Evolutionary conservation across 768 basidiomycete species (phyloP).

Genomic region (Pulveroboletus sp.): DNA sequence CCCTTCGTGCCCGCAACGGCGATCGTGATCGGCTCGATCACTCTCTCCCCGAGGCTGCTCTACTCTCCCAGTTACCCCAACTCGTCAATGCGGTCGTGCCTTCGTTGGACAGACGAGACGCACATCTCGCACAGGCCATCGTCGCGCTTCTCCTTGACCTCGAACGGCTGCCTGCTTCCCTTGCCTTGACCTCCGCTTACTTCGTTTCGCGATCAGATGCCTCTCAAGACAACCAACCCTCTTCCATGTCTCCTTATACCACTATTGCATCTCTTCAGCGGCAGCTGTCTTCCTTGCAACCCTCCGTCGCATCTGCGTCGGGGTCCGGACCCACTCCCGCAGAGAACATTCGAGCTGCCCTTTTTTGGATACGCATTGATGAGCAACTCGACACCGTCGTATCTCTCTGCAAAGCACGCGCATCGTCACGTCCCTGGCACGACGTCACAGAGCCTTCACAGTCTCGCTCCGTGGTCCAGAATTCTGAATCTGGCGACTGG

Average conservation of each 20-base stretch:
- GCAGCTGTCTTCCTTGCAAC: conserved; percentile 63
- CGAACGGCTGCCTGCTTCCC: conserved; percentile 47
- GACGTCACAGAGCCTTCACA: conserved; percentile 20
- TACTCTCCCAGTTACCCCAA: conserved; percentile 55
- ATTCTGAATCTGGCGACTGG: conserved; percentile 35
- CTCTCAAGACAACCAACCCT: conserved; percentile 1
- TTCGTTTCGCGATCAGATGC: conserved; percentile 7
- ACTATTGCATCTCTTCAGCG: conserved; percentile 59
- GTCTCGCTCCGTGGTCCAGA: background rate
- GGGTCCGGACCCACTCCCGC: conserved; percentile 34
- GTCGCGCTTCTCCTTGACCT: conserved; percentile 67
- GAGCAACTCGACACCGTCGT: conserved; percentile 67
- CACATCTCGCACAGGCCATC: conserved; percentile 60
- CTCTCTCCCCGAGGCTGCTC: conserved; percentile 42
- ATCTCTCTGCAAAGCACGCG: conserved; percentile 59
- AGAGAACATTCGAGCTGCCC: conserved; percentile 51
- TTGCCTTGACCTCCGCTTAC: conserved; percentile 15
- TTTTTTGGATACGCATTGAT: conserved; percentile 75
- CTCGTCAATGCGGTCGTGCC: conserved; percentile 48
- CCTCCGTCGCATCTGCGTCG: conserved; percentile 19
- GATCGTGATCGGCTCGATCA: conserved; percentile 17
- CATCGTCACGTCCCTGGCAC: conserved; percentile 15
- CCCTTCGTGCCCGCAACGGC: conserved; percentile 13
- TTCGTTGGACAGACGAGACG: conserved; percentile 46
- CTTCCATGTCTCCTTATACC: conserved; percentile 27